Conservation (phyloP, 2,329 filamentous ascomycete species). For the Alternaria viburni region DNA sequence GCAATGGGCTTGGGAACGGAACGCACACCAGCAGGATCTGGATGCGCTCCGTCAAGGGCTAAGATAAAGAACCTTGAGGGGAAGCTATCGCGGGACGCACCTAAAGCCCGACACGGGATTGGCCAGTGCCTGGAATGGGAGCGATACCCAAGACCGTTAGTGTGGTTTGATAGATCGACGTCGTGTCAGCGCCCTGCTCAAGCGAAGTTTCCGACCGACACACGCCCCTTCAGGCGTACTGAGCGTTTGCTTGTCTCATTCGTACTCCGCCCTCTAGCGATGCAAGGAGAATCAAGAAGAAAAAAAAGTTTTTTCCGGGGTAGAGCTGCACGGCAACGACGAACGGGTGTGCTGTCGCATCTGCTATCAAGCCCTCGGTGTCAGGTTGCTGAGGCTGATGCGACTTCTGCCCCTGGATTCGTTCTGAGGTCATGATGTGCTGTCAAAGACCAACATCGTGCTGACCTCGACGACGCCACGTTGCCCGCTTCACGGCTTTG, state of each 20-base stretch:
- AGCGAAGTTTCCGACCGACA: slow-evolving; percentile 28
- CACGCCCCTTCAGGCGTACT: slow-evolving; percentile 16
- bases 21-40: slow-evolving; percentile 7
- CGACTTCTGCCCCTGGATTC: slow-evolving; percentile 18
- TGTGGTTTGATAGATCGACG: slow-evolving; percentile 30
- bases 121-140: slow-evolving; percentile 27
- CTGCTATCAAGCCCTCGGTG: slow-evolving; percentile 14
- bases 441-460: slow-evolving; percentile 21
- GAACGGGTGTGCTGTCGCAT: slow-evolving; percentile 11
- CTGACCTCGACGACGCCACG: slow-evolving; percentile 34
- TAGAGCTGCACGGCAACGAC: slow-evolving; percentile 4
- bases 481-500: slow-evolving; percentile 15
- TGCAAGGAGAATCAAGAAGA: slow-evolving; percentile 17
- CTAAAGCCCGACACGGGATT: slow-evolving; percentile 38
- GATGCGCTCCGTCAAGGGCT: slow-evolving; percentile 9
- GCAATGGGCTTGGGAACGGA: slow-evolving; percentile 8
- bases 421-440: slow-evolving; percentile 14
- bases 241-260: slow-evolving; percentile 32
- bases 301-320: not conserved
- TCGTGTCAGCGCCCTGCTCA: slow-evolving; percentile 37
- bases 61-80: slow-evolving; percentile 21
- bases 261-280: slow-evolving; percentile 17
- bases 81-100: slow-evolving; percentile 38
- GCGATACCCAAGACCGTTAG: slow-evolving; percentile 28
- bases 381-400: slow-evolving; percentile 12